Conservation (phyloP, 805 yeast species). For the Zygosaccharomyces lentus region DNA sequence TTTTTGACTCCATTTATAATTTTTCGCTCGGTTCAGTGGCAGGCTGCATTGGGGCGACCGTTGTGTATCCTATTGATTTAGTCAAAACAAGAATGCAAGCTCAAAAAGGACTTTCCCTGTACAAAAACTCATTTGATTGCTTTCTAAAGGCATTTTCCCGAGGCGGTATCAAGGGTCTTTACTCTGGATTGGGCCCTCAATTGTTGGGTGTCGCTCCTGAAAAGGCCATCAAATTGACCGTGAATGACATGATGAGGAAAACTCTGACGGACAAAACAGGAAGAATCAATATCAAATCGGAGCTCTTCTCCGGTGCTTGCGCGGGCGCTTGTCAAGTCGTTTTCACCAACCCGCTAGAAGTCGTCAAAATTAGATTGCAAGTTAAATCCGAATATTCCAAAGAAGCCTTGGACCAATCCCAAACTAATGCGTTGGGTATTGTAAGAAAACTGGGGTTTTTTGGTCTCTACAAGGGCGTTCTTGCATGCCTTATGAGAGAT, state of each 20-base stretch:
- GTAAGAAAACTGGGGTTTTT: slow-evolving; percentile 72
- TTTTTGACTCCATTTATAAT: slow-evolving; percentile 83
- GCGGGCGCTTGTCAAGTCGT: slow-evolving; percentile 97
- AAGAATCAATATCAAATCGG: slow-evolving; percentile 54
- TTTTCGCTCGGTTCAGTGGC: slow-evolving; percentile 90
- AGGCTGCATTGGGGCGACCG: slow-evolving; percentile 97
- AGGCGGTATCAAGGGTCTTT: slow-evolving; percentile 83
- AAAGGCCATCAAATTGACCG: slow-evolving; percentile 93
- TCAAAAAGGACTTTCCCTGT: slow-evolving; percentile 67
- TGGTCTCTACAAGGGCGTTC: slow-evolving; percentile 88
- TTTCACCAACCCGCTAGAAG: slow-evolving; percentile 93
- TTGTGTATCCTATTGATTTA: slow-evolving; percentile 93
- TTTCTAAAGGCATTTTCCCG: slow-evolving; percentile 65
- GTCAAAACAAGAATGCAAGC: slow-evolving; percentile 98
- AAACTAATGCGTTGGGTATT: slow-evolving; percentile 49
- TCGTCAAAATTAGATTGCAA: slow-evolving; percentile 90
- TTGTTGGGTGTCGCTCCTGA: slow-evolving; percentile 97
- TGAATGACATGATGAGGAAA: slow-evolving; percentile 81
- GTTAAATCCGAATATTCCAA: slow-evolving; percentile 71
- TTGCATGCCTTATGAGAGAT: slow-evolving; percentile 89
- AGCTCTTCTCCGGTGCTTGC: slow-evolving; percentile 81
- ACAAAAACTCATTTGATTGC: slow-evolving; percentile 82
- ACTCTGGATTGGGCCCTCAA: slow-evolving; percentile 92
- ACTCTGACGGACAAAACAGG: slow-evolving; percentile 52
- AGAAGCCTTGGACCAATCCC: slow-evolving; percentile 37